Evolutionary conservation across 208 protist species (phyloP), one percentile per base, ranked within the genome.

Genomic region (Wallacemonas sp.): DNA sequence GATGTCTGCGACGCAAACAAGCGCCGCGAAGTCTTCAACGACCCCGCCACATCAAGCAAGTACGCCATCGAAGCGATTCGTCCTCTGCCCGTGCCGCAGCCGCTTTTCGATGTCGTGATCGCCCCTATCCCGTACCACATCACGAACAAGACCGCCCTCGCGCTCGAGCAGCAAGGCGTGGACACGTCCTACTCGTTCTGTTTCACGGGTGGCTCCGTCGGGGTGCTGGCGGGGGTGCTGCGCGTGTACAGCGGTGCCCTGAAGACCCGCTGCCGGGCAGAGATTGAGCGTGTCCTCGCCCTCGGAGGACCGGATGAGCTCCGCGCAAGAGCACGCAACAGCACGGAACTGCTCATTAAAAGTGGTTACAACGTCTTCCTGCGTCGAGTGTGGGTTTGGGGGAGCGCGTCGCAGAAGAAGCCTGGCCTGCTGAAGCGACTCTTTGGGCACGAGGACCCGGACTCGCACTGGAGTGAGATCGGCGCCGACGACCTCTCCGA

Each of bases 151-250:
- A 56, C 51, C 28, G 66, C 67, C 26, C 45, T 36, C 1, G 72
- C 66, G 15, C 39, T 76, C 36, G 49, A 69, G 66, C 61, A 42
- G 0, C 44, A 72, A 2, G 75, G 68, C 63, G 64, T 79, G 38
- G 65, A 75, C 49, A 62, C 38, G 36, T 42, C 30, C 3, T 69
- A 85, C 17, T 75, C 79, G 58, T 76, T 73, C 55, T 56, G 42
- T 45, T 86, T 86, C 67, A 84, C 83, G 0, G 83, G 79, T 17
- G 83, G 83, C 58, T 76, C 76, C 14, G 41, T 90, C 15, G 83
- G 83, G 2, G 70, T 86, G 47, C 68, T 90, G 67, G 83, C 79
- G 2, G 83, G 83, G 1, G 61, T 82, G 27, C 30, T 90, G 8
- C 46, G 65, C 36, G 76, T 78, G 46, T 86, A 86, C 72, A 60